Evolutionary conservation across 1,139 yeast species (phyloP), one percentile per base, ranked within the genome.

Genomic region (Blastobotrys indianensis): DNA sequence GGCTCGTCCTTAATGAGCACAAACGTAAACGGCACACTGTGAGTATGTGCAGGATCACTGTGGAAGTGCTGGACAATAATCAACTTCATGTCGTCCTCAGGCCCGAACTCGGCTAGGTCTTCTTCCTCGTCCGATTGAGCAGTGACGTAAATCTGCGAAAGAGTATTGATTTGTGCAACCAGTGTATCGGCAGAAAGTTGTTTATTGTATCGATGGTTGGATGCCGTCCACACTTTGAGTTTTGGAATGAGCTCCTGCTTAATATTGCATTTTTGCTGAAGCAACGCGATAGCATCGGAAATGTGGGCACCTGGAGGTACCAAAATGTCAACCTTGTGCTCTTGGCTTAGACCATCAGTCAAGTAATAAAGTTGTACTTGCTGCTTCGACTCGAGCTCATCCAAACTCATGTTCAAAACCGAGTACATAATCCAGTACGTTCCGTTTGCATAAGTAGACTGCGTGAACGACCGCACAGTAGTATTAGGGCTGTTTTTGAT

Each of bases 21-120:
- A 60, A 92, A 84, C 20, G 84, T 68, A 62, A 92, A 92, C 5
- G 98, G 96, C 32, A 84, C 72, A n/a, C 97, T 94, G 62, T 94
- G 98, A 16, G 79, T 72, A 53, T 80, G 77, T 39, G 72, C 73
- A 16, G 82, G 74, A 41, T 80, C 86, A 56, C 82, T 85, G 62
- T 82, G 77, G 67, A 82, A 92, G 60, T 92, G 97, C 60, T 80
- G 76, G 53, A 80, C 82, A 13, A 72, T 62, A 5, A 76, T 68
- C 32, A 77, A 52, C 45, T 61, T 63, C 2, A 64, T 65, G 10
- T 56, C 57, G 17, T 53, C 54, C 11, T 44, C 45, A 13, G 51
- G 39, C 15, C 33, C 33, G 2, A 48, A 49, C n/a, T 43, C 45
- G 10, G 45, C 39, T 34, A 48, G 50, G 15, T 64, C 64, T 35